These are phyloP conservation scores for Amphirosellinia nigrospora DNA, from an alignment of 495 filamentous ascomycete genomes.

Conservation along the genomic window DNA sequence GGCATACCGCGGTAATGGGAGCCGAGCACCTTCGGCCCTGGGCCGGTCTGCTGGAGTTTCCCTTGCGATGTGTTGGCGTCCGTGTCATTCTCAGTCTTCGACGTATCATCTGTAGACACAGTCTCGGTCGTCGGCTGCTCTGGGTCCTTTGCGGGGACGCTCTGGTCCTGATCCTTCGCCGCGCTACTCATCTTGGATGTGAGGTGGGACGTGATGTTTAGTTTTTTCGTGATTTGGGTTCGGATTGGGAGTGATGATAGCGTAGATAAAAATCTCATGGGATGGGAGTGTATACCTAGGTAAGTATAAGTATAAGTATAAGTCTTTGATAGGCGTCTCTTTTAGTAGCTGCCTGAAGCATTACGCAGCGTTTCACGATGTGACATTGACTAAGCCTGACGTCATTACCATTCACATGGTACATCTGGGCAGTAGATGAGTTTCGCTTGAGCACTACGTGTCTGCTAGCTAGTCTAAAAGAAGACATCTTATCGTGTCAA, in stretches of 20 bases:
- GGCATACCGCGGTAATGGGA: constrained; percentile 41
- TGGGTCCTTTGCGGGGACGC: constrained; percentile 11
- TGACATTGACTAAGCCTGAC: constrained; percentile 24
- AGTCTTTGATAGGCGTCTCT: background rate
- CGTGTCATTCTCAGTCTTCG: background rate
- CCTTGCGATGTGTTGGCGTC: background rate
- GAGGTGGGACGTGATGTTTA: background rate
- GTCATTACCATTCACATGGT: constrained; percentile 4
- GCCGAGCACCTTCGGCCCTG: constrained; percentile 19
- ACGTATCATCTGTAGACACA: constrained; percentile 1
- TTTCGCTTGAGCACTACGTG: background rate
- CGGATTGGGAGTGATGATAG: background rate
- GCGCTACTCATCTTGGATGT: constrained; percentile 7
- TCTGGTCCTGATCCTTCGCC: constrained; percentile 16
- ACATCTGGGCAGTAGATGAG: background rate
- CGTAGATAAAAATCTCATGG: background rate
- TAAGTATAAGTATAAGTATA: too few relatives aligned
- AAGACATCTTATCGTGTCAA: too few relatives aligned
- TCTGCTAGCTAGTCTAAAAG: too few relatives aligned
- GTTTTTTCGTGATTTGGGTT: background rate
- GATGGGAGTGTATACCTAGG: background rate
- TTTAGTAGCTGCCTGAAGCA: constrained; percentile 3
- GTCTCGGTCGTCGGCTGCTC: background rate
- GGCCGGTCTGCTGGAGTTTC: constrained; percentile 11
- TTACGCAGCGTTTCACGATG: background rate